phyloP scores from a whole-genome alignment of 768 basidiomycete species.

The Xerocomellus dryophilus region DNA sequence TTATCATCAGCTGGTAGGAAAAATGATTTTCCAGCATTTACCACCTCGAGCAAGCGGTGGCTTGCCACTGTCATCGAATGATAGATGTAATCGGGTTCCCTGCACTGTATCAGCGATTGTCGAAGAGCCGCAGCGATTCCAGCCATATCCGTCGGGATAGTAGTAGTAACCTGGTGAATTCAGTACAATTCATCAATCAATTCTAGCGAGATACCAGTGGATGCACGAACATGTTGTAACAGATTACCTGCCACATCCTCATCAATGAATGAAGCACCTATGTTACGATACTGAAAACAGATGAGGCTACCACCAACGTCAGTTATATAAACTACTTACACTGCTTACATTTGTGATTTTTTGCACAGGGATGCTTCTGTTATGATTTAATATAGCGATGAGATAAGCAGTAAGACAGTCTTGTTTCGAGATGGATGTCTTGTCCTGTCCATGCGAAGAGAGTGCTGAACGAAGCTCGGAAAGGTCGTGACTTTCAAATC shows the following conservation, averaged over 20 bases:
- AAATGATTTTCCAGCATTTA: constrained; percentile 18
- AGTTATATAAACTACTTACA: constrained; percentile 14
- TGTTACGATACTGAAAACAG: constrained; percentile 17
- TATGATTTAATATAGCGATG: constrained; percentile 21
- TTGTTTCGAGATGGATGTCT: constrained; percentile 21
- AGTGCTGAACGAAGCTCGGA: constrained; percentile 14
- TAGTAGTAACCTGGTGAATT: constrained; percentile 6
- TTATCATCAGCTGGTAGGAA: constrained; percentile 8
- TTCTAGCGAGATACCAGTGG: neutral
- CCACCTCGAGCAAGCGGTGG: constrained; percentile 14
- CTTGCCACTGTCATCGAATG: constrained; percentile 21
- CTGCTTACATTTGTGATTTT: constrained; percentile 28
- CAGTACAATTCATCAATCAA: neutral
- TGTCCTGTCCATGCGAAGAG: neutral
- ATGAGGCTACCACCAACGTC: neutral
- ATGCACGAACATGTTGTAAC: constrained; percentile 19
- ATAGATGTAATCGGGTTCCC: constrained; percentile 15
- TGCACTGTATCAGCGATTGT: constrained; percentile 10
- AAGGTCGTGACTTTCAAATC: constrained; percentile 10
- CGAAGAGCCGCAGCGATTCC: constrained; percentile 21
- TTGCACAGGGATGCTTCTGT: constrained; percentile 9
- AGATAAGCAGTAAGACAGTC: constrained; percentile 33
- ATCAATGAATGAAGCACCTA: constrained; percentile 18
- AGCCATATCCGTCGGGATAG: constrained; percentile 16
- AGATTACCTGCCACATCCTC: constrained; percentile 18